These are phyloP conservation scores for Pichia deserticola DNA, from an alignment of 805 yeast species.

Conservation along the genomic window DNA sequence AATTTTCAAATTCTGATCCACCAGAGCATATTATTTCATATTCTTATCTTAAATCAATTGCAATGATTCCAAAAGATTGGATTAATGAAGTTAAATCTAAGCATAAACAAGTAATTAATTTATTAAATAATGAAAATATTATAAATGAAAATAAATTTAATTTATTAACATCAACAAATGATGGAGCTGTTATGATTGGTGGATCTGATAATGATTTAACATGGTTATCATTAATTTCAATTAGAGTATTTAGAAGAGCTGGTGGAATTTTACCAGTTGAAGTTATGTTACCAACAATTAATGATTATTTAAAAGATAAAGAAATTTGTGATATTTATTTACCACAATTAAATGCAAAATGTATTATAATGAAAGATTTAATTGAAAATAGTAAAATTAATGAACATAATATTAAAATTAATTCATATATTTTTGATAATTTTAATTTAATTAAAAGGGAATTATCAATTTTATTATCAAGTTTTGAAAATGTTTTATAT, in stretches of 20 bases:
- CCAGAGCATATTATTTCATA: not conserved
- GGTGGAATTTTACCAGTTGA: constrained; percentile 42
- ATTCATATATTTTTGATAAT: constrained; percentile 32
- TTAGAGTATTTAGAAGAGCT: constrained; percentile 40
- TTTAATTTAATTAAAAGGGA: constrained; percentile 32
- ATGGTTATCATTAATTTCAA: constrained; percentile 50
- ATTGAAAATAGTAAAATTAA: constrained; percentile 20
- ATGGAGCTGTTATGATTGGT: constrained; percentile 62
- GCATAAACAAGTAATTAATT: constrained; percentile 1
- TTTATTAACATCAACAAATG: constrained; percentile 16
- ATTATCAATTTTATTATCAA: constrained; percentile 36
- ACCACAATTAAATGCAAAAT: constrained; percentile 47
- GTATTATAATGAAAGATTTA: constrained; percentile 47
- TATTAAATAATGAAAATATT: not conserved
- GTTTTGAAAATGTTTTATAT: constrained; percentile 39
- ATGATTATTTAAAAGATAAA: constrained; percentile 33
- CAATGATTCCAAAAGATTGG: constrained; percentile 1
- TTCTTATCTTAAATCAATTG: constrained; percentile 1
- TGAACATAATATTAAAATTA: constrained; percentile 24
- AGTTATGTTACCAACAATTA: constrained; percentile 34
- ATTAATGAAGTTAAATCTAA: constrained; percentile 5
- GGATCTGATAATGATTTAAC: constrained; percentile 47
- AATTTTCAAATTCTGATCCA: not conserved
- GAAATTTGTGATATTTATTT: constrained; percentile 41
- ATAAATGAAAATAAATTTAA: not conserved